Base-by-base conservation (phyloP, 1,284 basidiomycete genomes). In the Coriolopsis trogii region DNA sequence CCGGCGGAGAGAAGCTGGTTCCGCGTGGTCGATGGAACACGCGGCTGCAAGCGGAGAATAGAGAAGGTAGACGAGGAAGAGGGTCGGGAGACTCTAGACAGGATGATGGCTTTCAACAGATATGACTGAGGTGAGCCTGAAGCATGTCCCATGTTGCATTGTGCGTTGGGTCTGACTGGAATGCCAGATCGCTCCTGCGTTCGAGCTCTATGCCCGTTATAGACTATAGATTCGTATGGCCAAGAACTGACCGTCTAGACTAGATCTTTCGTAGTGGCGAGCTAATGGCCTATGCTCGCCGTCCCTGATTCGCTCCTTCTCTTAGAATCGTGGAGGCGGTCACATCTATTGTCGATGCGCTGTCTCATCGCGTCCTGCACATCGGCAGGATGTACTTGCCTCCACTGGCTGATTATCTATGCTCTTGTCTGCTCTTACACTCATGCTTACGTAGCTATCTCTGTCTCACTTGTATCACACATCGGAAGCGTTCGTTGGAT, bases 111-210 rank as follows among this genome's bases (percentile, higher is more conserved):
- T 25, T 49, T 49, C 48, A 51, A 59, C 33, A 41, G 54, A 9
- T 59, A 55, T 38, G 58, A 59, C 26, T 59, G 51, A 56, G 26
- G 41, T 45, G 28, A 18, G 36, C 37, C 4, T n/a, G n/a, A n/a
- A n/a, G n/a, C 12, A 2, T 23, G 43, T 44, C 15, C 7, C 16
- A 12, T n/a, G 30, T 3, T 24, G 18, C 29, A 16, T 16, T n/a
- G 7, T 6, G 8, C n/a, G 33, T 5, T 16, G 0, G 28, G 6
- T 2, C 31, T 24, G 25, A 26, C 39, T 18, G 29, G 31, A 4
- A 8, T 13, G 36, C n/a, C 13, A 9, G 21, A 4, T 15, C 4
- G 30, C 15, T 31, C 31, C 23, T 26, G 29, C 36, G 9, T 1
- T 20, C 16, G 16, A 25, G 16, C 12, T n/a, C 6, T 24, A 12